Conservation (phyloP, 139 green algal genomes). For the Gonium pectorale region DNA sequence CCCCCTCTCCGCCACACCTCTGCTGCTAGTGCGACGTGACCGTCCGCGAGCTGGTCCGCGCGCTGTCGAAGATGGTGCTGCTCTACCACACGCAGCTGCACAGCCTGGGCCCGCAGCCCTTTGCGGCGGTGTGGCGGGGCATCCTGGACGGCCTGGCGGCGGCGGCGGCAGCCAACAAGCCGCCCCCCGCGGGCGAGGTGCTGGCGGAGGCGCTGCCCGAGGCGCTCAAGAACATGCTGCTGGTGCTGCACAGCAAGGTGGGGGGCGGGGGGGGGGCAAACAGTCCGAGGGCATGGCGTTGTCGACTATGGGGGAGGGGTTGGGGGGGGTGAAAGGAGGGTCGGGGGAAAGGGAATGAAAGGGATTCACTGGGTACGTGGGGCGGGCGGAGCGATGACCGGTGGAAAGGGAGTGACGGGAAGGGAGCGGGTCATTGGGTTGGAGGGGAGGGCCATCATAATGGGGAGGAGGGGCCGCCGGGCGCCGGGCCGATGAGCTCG, state of each 20-base stretch:
- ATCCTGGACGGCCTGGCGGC: slow-evolving; percentile 48
- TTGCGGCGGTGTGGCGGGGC: slow-evolving; percentile 44
- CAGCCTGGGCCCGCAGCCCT: not conserved
- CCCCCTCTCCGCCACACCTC: not conserved
- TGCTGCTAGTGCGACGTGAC: slow-evolving; percentile 61
- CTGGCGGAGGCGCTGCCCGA: slow-evolving; percentile 91
- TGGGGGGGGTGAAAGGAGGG: not conserved
- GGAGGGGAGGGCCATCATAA: not conserved
- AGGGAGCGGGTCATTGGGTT: not conserved
- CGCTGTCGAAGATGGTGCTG: slow-evolving; percentile 71
- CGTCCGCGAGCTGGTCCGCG: slow-evolving; percentile 64
- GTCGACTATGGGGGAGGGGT: not conserved
- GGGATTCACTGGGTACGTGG: not conserved
- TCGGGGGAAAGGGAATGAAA: not conserved
- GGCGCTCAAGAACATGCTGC: slow-evolving; percentile 95
- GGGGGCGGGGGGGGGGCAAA: too few relatives aligned
- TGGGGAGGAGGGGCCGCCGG: too few relatives aligned
- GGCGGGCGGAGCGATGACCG: too few relatives aligned
- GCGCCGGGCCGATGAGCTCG: too few relatives aligned
- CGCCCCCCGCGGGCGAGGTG: slow-evolving; percentile 60
- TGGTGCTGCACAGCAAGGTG: slow-evolving; percentile 88
- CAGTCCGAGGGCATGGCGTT: too few relatives aligned
- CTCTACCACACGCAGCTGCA: slow-evolving; percentile 60
- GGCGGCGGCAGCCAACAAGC: slow-evolving; percentile 30
- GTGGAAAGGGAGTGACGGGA: too few relatives aligned